These are phyloP conservation scores for Orbilia oligospora DNA, from an alignment of 2,329 filamentous ascomycete genomes.

Conservation along the genomic window DNA sequence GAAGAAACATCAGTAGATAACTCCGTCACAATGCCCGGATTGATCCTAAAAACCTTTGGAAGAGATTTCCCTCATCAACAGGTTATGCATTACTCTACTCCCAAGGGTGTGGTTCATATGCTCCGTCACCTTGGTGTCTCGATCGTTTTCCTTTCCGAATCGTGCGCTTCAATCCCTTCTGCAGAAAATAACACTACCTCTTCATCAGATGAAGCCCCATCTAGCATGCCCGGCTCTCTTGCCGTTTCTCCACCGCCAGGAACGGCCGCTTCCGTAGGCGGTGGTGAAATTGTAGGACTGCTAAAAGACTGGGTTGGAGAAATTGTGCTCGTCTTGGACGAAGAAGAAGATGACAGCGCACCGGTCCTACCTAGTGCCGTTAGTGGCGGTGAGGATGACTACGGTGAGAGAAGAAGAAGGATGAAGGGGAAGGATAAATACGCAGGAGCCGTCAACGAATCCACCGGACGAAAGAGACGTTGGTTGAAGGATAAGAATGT, in stretches of 20 bases:
- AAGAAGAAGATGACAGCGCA: constrained; percentile 57
- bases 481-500: constrained; percentile 59
- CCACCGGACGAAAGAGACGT: constrained; percentile 50
- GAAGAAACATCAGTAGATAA: constrained; percentile 56
- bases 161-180: constrained; percentile 34
- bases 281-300: constrained; percentile 52
- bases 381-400: constrained; percentile 58
- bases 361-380: constrained; percentile 47
- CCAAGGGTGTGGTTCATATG: constrained; percentile 56
- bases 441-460: constrained; percentile 36
- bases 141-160: constrained; percentile 57
- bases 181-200: constrained; percentile 29
- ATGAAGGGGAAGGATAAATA: constrained; percentile 45
- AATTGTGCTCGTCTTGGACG: constrained; percentile 51
- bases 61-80: constrained; percentile 56
- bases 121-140: constrained; percentile 47
- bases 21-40: constrained; percentile 43
- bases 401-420: constrained; percentile 28
- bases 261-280: constrained; percentile 18
- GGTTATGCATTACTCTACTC: constrained; percentile 57
- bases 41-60: constrained; percentile 54
- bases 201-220: constrained; percentile 42
- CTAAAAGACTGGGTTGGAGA: constrained; percentile 53
- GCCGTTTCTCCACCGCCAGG: constrained; percentile 52
- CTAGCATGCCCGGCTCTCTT: constrained; percentile 34